Percentiles rank a stretch among this genome's conserved stretches.
phyloP scores from a whole-genome alignment of 768 basidiomycete genomes.

The Hericium erinaceus region DNA sequence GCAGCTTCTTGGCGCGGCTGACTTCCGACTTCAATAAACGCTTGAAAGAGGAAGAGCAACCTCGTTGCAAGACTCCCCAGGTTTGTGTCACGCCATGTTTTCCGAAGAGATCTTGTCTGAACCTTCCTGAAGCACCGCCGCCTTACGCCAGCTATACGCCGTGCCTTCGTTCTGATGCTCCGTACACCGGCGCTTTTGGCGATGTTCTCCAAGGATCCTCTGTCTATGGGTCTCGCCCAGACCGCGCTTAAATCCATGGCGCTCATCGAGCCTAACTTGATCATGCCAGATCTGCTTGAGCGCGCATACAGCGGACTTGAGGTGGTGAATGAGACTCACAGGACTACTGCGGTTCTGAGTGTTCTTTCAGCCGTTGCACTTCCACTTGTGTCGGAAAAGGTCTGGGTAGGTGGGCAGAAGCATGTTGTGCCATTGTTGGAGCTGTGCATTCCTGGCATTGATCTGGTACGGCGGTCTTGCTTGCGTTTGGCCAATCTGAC shows the following conservation, averaged over 20 bases:
- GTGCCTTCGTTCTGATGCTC: conserved; percentile 71
- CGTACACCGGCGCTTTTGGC: conserved; percentile 83
- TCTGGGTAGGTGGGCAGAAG: conserved; percentile 84
- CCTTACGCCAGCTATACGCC: conserved; percentile 72
- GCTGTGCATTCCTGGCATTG: conserved; percentile 85
- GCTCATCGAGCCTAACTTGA: conserved; percentile 68
- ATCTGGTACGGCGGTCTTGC: conserved; percentile 45
- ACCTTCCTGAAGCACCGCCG: conserved; percentile 47
- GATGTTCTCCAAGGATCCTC: conserved; percentile 82
- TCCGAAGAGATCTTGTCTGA: not conserved
- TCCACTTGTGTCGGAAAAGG: conserved; percentile 63
- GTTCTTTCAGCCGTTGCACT: conserved; percentile 71
- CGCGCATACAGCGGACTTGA: conserved; percentile 89
- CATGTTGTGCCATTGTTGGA: conserved; percentile 84
- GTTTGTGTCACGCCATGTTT: conserved; percentile 28
- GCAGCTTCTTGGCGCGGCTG: conserved; percentile 63
- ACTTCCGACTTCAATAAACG: conserved; percentile 73
- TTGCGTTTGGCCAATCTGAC: not conserved
- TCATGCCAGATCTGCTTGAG: conserved; percentile 89
- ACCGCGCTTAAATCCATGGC: conserved; percentile 70
- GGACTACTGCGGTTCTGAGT: conserved; percentile 85
- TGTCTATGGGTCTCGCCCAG: conserved; percentile 77
- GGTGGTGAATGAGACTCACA: conserved; percentile 88
- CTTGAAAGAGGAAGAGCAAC: conserved; percentile 67
- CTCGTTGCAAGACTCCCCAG: conserved; percentile 69